phyloP scores from a whole-genome alignment of 1,139 yeast species.

The Pichia sp. region DNA sequence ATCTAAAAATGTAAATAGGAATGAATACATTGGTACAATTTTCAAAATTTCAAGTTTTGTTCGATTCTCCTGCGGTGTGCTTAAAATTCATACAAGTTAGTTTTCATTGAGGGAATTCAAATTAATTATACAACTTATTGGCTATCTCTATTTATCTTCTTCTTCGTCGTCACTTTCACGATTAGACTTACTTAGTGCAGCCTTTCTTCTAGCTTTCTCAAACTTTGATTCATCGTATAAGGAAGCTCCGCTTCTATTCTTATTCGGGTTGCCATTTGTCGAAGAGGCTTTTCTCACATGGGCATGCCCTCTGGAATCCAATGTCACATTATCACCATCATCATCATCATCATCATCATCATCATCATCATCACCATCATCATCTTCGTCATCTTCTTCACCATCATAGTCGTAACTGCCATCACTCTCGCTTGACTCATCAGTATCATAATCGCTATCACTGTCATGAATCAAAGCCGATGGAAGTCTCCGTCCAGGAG shows the following conservation, averaged over 20 bases:
- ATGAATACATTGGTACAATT: background rate
- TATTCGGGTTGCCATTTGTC: background rate
- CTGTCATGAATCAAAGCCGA: conserved; percentile 10
- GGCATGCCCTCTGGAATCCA: conserved; percentile 2
- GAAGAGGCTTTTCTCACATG: background rate
- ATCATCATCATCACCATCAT: background rate
- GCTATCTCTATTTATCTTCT: conserved; percentile 26
- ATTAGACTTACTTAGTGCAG: conserved; percentile 62
- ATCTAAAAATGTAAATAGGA: background rate
- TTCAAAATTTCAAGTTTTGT: background rate
- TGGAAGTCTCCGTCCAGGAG: conserved; percentile 3
- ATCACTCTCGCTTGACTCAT: conserved; percentile 9
- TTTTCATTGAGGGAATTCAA: background rate
- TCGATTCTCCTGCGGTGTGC: background rate
- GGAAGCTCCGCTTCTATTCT: background rate
- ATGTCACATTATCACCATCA: conserved; percentile 1
- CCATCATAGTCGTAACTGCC: conserved; percentile 11
- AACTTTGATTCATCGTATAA: conserved; percentile 31
- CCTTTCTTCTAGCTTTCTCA: conserved; percentile 71
- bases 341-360: background rate
- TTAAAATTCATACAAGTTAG: background rate
- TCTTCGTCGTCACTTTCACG: conserved; percentile 60
- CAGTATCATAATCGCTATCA: conserved; percentile 4
- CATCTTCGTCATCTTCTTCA: conserved; percentile 13
- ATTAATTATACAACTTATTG: background rate